Conservation (phyloP, 805 yeast species). For the Candida pseudofarinosa region DNA sequence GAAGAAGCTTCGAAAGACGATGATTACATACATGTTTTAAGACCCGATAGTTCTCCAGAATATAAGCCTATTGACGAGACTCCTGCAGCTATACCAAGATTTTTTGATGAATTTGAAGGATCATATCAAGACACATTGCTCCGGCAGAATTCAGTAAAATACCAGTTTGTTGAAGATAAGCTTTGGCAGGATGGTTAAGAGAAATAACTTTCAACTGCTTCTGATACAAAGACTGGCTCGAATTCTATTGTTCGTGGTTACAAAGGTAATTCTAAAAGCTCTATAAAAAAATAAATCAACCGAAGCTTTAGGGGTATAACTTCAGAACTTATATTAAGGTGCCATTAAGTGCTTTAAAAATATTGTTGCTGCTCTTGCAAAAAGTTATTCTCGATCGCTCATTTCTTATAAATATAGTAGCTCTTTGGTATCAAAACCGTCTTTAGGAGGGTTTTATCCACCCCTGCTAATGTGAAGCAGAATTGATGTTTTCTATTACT, state of each 20-base stretch:
- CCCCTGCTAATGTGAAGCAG: too few species aligned
- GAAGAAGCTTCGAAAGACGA: conserved; percentile 9
- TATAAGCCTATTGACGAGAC: conserved; percentile 4
- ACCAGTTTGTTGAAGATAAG: too few species aligned
- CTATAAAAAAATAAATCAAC: background rate
- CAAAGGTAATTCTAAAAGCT: background rate
- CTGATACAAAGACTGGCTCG: background rate
- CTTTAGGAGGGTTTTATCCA: too few species aligned
- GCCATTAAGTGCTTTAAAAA: background rate
- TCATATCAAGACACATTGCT: too few species aligned
- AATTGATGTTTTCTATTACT: too few species aligned
- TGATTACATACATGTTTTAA: conserved; percentile 13
- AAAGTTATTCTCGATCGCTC: too few species aligned
- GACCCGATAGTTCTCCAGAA: conserved; percentile 12
- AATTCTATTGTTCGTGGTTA: background rate
- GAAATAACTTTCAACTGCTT: too few species aligned
- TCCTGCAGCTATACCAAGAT: background rate
- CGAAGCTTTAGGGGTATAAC: background rate
- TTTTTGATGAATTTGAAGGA: background rate
- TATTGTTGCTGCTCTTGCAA: too few species aligned
- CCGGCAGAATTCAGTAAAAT: too few species aligned
- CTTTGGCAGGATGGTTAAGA: too few species aligned
- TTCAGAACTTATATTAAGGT: background rate
- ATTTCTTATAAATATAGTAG: too few species aligned
- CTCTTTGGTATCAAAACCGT: too few species aligned